Base-by-base conservation (phyloP, 2,329 filamentous ascomycete genomes). In the Seiridium unicorne region DNA sequence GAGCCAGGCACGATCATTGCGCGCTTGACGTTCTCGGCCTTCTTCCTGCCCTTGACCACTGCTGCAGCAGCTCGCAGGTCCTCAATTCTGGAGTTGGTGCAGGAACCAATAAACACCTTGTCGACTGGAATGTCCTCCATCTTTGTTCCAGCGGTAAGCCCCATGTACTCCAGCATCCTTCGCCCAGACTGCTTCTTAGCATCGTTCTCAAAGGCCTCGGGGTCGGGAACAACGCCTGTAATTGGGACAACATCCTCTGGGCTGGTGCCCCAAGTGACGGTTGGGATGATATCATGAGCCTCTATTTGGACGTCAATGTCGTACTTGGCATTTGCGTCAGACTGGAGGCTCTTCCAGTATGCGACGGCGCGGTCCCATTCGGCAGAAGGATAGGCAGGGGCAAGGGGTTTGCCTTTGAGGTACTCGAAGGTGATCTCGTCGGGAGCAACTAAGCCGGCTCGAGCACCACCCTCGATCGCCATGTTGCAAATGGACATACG, bases 401-500 rank as follows among this genome's bases (percentile, higher is more conserved):
- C 93, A 66, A 99, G 81, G 44, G 95, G 95, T 64, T 89, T 88
- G 68, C 90, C 92, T 81, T 95, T 95, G 70, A 99, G 89, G 74
- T 98, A 99, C 66, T 96, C 92, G 69, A 97, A 97, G 35, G 95
- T 98, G 61, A 82, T 90, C 72, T 97, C 89, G 71, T 99, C 95
- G 4, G 95, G 95, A 8, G 95, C 95, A 61, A 99, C 89, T 93
- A 99, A 96, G 66, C 95, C 95, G 62, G 94, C 94, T 78, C 95
- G 86, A 53, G 95, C 95, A 77, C 95, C 95, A 67, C 84, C 95
- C 81, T 99, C 95, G 68, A 98, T 97, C 11, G 93, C 93, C 95
- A 98, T 98, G 81, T 99, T 99, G 82, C 95, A 98, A 74, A 99
- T 96, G 64, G 93, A 97, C 95, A 99, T 98, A 67, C 95, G 88